phyloP scores from a whole-genome alignment of 78 protist genomes.

The Emiliania huxleyi region DNA sequence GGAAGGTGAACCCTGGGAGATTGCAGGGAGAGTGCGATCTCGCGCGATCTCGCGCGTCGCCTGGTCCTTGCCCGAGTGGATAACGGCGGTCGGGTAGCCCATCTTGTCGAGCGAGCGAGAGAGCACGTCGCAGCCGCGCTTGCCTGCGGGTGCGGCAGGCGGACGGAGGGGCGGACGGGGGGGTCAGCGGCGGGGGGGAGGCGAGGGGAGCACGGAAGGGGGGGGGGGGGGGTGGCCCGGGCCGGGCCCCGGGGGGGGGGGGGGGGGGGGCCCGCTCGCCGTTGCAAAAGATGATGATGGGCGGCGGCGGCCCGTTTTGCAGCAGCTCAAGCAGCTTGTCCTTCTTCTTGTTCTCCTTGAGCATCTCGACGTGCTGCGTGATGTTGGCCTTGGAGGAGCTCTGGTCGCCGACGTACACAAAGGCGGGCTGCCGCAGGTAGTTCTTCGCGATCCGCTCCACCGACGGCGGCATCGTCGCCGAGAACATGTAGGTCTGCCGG shows the following conservation, averaged over 20 bases:
- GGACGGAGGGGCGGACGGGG: too few relatives aligned
- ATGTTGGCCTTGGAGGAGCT: conserved; percentile 83
- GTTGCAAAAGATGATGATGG: conserved; percentile 7
- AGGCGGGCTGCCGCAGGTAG: not conserved
- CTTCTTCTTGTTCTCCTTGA: conserved; percentile 54
- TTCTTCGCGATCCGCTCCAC: conserved; percentile 24
- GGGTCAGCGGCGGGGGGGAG: too few relatives aligned
- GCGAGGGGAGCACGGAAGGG: too few relatives aligned
- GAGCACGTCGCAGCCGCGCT: not conserved
- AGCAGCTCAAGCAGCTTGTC: conserved; percentile 60
- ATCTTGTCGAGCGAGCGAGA: not conserved
- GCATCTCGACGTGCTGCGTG: conserved; percentile 63
- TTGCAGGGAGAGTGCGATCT: too few relatives aligned
- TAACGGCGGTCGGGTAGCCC: conserved; percentile 1
- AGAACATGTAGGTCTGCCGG: not conserved
- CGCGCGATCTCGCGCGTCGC: conserved; percentile 4
- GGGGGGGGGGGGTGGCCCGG: too few relatives aligned
- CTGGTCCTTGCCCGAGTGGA: conserved; percentile 30
- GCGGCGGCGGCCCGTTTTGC: conserved; percentile 38
- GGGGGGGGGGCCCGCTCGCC: too few relatives aligned
- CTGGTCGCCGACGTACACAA: conserved; percentile 55
- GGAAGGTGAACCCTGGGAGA: too few relatives aligned
- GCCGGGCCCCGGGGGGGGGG: too few relatives aligned
- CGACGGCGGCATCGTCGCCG: conserved; percentile 12
- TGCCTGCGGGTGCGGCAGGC: too few relatives aligned